Evolutionary conservation across 2,329 filamentous ascomycete genomes (phyloP).

Genomic region (Trichoderma koningii): DNA sequence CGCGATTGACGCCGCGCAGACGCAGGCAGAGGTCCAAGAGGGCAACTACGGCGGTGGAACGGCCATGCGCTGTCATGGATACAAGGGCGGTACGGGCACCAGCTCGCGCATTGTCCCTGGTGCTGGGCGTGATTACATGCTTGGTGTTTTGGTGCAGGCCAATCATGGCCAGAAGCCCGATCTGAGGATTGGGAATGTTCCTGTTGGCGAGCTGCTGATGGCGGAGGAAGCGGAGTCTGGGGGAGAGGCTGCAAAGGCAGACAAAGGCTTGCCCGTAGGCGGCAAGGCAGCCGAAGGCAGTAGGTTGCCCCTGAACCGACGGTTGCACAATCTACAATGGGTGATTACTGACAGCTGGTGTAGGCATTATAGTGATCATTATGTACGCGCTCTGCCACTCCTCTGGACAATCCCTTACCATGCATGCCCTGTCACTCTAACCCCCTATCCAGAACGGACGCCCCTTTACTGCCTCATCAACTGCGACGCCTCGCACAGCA

Average conservation of each 20-base stretch:
- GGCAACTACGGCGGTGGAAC: conserved; percentile 6
- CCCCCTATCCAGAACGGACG: background rate
- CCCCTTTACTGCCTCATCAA: conserved; percentile 1
- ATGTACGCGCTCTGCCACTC: too few relatives aligned
- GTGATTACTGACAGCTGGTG: background rate
- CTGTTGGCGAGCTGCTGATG: background rate
- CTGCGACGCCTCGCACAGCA: conserved; percentile 7
- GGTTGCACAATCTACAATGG: background rate
- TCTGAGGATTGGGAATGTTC: conserved; percentile 5
- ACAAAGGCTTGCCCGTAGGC: background rate
- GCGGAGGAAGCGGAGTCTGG: background rate
- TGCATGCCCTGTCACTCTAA: background rate
- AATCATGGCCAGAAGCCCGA: conserved; percentile 3
- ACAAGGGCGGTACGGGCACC: conserved; percentile 4
- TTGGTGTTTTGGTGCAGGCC: background rate
- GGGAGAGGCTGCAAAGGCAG: background rate
- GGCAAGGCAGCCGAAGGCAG: conserved; percentile 15
- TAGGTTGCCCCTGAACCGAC: background rate
- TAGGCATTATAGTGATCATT: conserved; percentile 3
- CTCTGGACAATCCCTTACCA: too few relatives aligned
- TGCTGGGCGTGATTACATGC: background rate
- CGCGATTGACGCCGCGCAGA: background rate
- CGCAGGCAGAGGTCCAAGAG: background rate
- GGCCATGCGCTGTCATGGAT: conserved; percentile 5
- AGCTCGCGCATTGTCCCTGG: conserved; percentile 1